Percentiles rank a stretch among this genome's conserved stretches.
These are phyloP conservation scores for Buxus sempervirens DNA, from an alignment of 164 flowering plant genomes.

Conservation along the genomic window DNA sequence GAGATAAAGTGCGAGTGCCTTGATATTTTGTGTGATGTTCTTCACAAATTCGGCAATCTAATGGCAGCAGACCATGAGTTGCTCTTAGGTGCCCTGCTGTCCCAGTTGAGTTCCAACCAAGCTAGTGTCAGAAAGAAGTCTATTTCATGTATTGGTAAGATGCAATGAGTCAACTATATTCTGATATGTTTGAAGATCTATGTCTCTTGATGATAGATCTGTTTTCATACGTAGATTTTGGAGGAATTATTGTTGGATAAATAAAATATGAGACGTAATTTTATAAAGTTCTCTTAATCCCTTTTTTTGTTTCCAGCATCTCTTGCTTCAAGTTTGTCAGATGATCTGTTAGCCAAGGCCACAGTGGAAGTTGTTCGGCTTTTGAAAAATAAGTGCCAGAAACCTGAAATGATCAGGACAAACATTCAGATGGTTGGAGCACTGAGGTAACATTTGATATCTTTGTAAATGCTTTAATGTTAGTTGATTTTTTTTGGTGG, in stretches of 20 bases:
- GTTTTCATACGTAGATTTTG: neutral
- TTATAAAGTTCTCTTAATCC: conserved; percentile 2
- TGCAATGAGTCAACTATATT: neutral
- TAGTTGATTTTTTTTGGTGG: neutral
- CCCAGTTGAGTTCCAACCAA: conserved; percentile 78
- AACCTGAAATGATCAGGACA: conserved; percentile 80
- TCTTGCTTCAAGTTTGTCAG: conserved; percentile 89
- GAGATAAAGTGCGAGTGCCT: conserved; percentile 95
- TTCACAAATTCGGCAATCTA: conserved; percentile 86
- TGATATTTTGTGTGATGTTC: conserved; percentile 89
- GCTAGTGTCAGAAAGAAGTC: conserved; percentile 89
- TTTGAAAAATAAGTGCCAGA: conserved; percentile 56
- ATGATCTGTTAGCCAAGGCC: conserved; percentile 86
- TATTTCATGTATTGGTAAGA: conserved; percentile 84
- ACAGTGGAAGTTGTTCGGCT: conserved; percentile 74
- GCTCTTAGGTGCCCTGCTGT: conserved; percentile 61
- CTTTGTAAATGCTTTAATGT: neutral
- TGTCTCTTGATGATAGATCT: neutral
- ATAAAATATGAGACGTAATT: neutral
- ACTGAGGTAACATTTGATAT: conserved; percentile 47
- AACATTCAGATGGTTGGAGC: conserved; percentile 99
- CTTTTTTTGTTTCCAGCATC: conserved; percentile 63
- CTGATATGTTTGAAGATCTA: neutral
- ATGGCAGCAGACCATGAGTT: conserved; percentile 74
- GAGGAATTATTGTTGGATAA: neutral